A percentile compares a stretch with the other conserved stretches of the same genome.
These are phyloP conservation scores for Mortierella sp. DNA, from an alignment of 371 early-diverging fungal species.

Conservation along the genomic window DNA sequence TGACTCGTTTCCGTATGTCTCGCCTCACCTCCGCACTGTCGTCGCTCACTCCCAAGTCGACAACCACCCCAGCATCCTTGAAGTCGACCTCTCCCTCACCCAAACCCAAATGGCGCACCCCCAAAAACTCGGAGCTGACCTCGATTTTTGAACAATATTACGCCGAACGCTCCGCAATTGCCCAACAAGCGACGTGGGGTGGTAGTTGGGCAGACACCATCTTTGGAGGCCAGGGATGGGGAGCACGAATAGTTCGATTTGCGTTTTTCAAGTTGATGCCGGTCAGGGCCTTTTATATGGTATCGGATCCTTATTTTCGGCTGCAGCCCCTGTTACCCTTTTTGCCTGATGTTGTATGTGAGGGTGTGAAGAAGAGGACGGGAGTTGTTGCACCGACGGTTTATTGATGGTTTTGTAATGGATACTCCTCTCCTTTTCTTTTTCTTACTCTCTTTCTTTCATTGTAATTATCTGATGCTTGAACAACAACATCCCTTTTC, in stretches of 20 bases:
- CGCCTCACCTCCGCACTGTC: neutral
- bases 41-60: neutral
- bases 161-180: neutral
- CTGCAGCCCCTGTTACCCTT: slow-evolving; percentile 3
- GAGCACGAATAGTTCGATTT: neutral
- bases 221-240: slow-evolving; percentile 7
- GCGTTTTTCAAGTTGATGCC: slow-evolving; percentile 8
- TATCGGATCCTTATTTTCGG: slow-evolving; percentile 8
- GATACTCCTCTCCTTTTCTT: neutral
- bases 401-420: too few relatives aligned
- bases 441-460: neutral
- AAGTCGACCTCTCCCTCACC: neutral
- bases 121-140: neutral
- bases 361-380: neutral
- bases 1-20: neutral
- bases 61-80: too few relatives aligned
- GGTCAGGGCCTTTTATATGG: neutral
- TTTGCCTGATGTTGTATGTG: neutral
- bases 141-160: slow-evolving; percentile 2
- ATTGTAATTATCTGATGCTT: neutral
- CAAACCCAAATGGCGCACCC: neutral
- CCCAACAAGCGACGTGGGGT: neutral
- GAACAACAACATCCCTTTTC: neutral
- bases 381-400: too few relatives aligned
- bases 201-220: slow-evolving; percentile 6